These are phyloP conservation scores for Gelatoporia subvermispora DNA, from an alignment of 768 basidiomycete species.

Conservation along the genomic window DNA sequence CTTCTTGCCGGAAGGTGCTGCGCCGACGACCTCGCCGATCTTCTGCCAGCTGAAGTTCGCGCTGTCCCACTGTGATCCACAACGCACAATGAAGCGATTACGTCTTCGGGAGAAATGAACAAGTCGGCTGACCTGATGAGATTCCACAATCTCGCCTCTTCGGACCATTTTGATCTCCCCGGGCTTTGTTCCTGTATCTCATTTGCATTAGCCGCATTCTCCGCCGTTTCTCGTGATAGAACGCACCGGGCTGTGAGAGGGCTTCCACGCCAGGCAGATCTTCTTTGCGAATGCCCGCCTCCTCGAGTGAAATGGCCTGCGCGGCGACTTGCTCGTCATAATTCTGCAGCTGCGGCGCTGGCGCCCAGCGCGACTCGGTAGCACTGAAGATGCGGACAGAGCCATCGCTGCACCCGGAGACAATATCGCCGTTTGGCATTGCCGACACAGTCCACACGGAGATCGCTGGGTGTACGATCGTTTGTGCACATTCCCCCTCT, in stretches of 20 bases:
- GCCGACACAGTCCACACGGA: constrained; percentile 95
- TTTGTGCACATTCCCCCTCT: constrained; percentile 89
- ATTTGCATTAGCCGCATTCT: background rate
- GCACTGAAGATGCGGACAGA: constrained; percentile 82
- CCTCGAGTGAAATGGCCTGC: constrained; percentile 59
- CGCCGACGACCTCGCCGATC: constrained; percentile 94
- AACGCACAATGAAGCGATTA: background rate
- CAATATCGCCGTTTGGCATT: constrained; percentile 88
- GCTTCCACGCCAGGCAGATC: constrained; percentile 88
- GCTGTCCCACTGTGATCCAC: constrained; percentile 68
- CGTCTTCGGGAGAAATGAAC: background rate
- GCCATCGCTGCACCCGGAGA: constrained; percentile 87
- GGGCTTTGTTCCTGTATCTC: constrained; percentile 70
- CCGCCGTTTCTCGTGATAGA: background rate
- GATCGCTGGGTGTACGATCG: constrained; percentile 88
- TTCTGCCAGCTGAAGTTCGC: constrained; percentile 75
- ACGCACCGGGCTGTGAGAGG: constrained; percentile 43
- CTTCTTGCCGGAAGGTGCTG: constrained; percentile 84
- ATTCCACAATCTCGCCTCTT: constrained; percentile 77
- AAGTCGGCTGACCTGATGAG: constrained; percentile 64
- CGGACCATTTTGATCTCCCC: constrained; percentile 93
- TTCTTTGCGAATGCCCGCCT: constrained; percentile 85
- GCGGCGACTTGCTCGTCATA: constrained; percentile 74
- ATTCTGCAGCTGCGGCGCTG: constrained; percentile 53
- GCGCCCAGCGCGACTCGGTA: constrained; percentile 68